These are phyloP conservation scores for Fusarium ambrosium DNA, from an alignment of 2,329 filamentous ascomycete species.

Conservation along the genomic window DNA sequence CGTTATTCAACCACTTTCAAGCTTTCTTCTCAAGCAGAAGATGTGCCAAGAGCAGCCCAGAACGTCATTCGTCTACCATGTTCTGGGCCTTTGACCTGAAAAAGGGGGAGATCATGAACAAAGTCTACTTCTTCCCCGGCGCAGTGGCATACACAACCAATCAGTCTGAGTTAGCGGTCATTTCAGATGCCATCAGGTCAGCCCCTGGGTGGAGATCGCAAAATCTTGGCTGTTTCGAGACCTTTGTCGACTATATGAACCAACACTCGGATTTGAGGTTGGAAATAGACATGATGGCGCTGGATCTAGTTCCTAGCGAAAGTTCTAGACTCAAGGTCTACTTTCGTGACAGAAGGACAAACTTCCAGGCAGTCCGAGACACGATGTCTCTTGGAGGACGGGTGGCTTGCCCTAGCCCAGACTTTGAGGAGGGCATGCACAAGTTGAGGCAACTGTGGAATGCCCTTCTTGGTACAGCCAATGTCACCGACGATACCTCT, in stretches of 20 bases:
- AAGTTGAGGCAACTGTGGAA: conserved; percentile 38
- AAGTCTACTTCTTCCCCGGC: conserved; percentile 30
- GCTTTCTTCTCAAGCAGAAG: not conserved
- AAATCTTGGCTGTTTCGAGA: not conserved
- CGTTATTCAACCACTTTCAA: conserved; percentile 12
- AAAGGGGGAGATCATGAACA: not conserved
- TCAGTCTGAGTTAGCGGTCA: not conserved
- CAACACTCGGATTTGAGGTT: not conserved
- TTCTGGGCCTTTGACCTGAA: conserved; percentile 25
- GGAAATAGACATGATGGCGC: conserved; percentile 48
- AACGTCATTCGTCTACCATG: conserved; percentile 5
- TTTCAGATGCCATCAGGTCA: conserved; percentile 40
- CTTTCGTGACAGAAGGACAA: conserved; percentile 48
- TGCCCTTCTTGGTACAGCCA: conserved; percentile 18
- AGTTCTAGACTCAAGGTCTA: conserved; percentile 56
- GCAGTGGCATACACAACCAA: conserved; percentile 1
- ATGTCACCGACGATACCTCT: conserved; percentile 22
- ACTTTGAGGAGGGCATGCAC: conserved; percentile 26
- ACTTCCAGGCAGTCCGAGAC: conserved; percentile 47
- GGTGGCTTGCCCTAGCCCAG: conserved; percentile 3
- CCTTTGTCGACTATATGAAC: conserved; percentile 4
- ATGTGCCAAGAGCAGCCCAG: not conserved
- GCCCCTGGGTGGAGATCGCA: conserved; percentile 8
- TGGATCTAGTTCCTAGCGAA: conserved; percentile 48
- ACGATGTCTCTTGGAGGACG: conserved; percentile 44